Conservation (phyloP, 352 stramenopile genomes). For the Globisporangium yorkense region DNA sequence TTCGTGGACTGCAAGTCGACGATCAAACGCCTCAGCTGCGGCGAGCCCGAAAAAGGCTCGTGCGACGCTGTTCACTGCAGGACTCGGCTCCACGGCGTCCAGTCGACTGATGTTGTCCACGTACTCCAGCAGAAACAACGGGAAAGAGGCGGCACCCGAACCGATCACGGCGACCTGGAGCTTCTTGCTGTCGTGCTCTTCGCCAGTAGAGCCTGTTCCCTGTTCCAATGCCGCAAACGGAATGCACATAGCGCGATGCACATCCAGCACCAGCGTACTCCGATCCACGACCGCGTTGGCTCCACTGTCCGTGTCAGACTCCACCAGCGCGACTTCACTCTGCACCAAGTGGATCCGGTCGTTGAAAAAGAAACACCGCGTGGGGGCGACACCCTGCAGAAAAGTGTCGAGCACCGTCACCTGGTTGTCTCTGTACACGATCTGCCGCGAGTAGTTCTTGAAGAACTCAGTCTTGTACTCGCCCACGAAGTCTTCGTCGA, state of each 20-base stretch:
- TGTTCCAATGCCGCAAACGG: conserved; percentile 21
- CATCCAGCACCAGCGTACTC: conserved; percentile 43
- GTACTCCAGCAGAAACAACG: conserved; percentile 46
- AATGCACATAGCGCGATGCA: conserved; percentile 58
- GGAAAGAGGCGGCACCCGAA: conserved; percentile 47
- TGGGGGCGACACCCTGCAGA: conserved; percentile 23
- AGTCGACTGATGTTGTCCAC: conserved; percentile 23
- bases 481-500: conserved; percentile 44
- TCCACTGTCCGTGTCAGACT: background rate
- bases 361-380: conserved; percentile 70
- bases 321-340: conserved; percentile 49
- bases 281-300: conserved; percentile 25
- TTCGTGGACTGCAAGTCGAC: conserved; percentile 30
- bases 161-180: conserved; percentile 40
- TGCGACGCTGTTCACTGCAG: conserved; percentile 36
- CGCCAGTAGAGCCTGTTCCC: conserved; percentile 1
- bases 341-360: conserved; percentile 66
- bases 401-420: conserved; percentile 64
- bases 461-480: conserved; percentile 58
- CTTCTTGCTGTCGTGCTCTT: background rate
- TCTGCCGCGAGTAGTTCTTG: conserved; percentile 40
- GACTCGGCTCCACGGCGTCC: conserved; percentile 56
- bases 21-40: conserved; percentile 13
- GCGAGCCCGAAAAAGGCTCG: conserved; percentile 38
- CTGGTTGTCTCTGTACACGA: conserved; percentile 45